Conservation (phyloP, 768 basidiomycete species). For the Phylloporus scabripes region DNA sequence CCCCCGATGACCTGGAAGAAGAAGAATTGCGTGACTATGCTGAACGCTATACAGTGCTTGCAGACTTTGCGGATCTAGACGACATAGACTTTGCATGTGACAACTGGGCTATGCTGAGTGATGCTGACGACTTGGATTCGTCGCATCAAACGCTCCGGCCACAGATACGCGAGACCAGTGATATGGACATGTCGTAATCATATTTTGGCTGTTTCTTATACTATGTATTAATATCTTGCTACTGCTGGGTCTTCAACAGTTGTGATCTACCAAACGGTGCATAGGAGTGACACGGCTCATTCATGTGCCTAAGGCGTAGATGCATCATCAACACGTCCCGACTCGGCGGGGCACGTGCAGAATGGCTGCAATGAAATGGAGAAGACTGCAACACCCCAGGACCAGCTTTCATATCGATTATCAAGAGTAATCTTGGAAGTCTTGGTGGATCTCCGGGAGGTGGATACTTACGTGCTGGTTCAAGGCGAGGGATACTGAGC, state of each 20-base stretch:
- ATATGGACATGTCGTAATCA: slow-evolving; percentile 26
- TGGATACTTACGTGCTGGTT: too few species aligned
- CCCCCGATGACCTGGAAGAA: slow-evolving; percentile 47
- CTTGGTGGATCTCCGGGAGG: too few species aligned
- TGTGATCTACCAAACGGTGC: background rate
- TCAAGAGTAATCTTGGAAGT: too few species aligned
- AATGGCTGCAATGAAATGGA: too few species aligned
- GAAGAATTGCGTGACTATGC: slow-evolving; percentile 58
- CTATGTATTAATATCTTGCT: slow-evolving; percentile 7
- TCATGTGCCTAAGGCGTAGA: background rate
- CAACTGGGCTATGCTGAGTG: slow-evolving; percentile 11
- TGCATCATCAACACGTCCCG: background rate
- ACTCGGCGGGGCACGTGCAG: too few species aligned
- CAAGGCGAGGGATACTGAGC: too few species aligned
- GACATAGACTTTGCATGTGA: slow-evolving; percentile 32
- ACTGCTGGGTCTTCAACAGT: background rate
- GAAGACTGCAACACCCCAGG: too few species aligned
- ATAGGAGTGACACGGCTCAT: background rate
- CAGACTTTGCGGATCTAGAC: slow-evolving; percentile 45
- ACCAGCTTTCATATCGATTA: too few species aligned
- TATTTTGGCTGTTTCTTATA: background rate
- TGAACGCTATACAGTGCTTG: slow-evolving; percentile 42
- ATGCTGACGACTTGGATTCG: slow-evolving; percentile 16
- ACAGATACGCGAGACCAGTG: slow-evolving; percentile 5
- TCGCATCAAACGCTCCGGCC: background rate